Evolutionary conservation across 202 grass and related monocot genomes (phyloP).

Genomic region (Brachypodium distachyon): DNA sequence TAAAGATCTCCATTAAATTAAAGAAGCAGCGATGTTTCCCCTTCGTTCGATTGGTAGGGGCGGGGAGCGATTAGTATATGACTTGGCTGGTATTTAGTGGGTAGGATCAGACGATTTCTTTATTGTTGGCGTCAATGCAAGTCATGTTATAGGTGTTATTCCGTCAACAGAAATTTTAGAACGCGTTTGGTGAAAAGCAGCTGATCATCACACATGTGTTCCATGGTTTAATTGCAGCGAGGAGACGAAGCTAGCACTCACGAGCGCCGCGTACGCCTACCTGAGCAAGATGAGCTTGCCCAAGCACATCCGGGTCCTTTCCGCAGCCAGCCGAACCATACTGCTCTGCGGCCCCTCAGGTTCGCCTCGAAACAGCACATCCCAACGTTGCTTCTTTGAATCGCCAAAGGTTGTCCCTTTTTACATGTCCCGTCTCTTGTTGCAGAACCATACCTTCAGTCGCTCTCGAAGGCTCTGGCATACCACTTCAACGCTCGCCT

Average conservation of each 20-base stretch:
- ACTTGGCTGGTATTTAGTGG: not conserved
- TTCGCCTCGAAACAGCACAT: not conserved
- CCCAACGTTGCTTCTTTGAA: not conserved
- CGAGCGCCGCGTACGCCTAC: conserved; percentile 57
- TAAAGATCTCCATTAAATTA: not conserved
- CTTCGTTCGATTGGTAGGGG: not conserved
- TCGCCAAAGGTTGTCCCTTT: not conserved
- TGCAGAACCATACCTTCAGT: conserved; percentile 69
- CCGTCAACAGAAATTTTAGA: not conserved
- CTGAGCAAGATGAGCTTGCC: conserved; percentile 42
- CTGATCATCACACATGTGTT: not conserved
- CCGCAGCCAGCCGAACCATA: conserved; percentile 56
- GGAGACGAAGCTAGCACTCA: conserved; percentile 45
- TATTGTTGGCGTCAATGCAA: not conserved
- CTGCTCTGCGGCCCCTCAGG: conserved; percentile 69
- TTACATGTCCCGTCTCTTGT: not conserved
- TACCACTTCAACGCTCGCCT: conserved; percentile 57
- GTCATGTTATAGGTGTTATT: not conserved
- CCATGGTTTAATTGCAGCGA: conserved; percentile 41
- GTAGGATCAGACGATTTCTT: not conserved
- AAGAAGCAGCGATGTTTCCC: not conserved
- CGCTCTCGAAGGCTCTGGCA: conserved; percentile 60
- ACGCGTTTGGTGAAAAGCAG: not conserved
- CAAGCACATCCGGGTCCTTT: conserved; percentile 51
- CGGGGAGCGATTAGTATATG: not conserved